phyloP scores from a whole-genome alignment of 805 yeast species.

The Spathaspora arborariae region DNA sequence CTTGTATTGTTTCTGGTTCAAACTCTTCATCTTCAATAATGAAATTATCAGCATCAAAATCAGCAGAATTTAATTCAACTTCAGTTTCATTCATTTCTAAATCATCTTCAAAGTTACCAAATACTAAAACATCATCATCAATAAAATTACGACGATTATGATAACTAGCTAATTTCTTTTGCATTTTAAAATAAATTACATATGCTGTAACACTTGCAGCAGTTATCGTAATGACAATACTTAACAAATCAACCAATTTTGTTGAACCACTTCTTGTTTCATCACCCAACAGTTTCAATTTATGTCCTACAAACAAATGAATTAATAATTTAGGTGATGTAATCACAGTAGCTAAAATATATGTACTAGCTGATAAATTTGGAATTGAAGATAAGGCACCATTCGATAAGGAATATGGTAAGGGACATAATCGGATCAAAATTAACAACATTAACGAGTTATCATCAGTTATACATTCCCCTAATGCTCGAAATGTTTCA shows the following conservation, averaged over 20 bases:
- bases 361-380: constrained; percentile 58
- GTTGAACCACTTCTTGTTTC: constrained; percentile 44
- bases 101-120: constrained; percentile 40
- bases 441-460: constrained; percentile 61
- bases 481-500: constrained; percentile 67
- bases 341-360: constrained; percentile 64
- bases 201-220: constrained; percentile 62
- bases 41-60: constrained; percentile 39
- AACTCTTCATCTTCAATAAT: constrained; percentile 36
- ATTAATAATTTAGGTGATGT: constrained; percentile 82
- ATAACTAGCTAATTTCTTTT: constrained; percentile 29
- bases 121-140: constrained; percentile 29
- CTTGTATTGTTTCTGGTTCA: neutral
- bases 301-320: constrained; percentile 73
- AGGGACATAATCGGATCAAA: constrained; percentile 79
- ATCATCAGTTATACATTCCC: constrained; percentile 67
- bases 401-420: constrained; percentile 88
- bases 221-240: constrained; percentile 53
- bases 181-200: constrained; percentile 58
- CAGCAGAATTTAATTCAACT: constrained; percentile 34
- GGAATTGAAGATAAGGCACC: constrained; percentile 92
- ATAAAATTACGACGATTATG: neutral
- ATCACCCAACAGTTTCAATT: constrained; percentile 66
- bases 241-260: constrained; percentile 56
- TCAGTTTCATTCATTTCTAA: constrained; percentile 24